phyloP scores from a whole-genome alignment of 2,329 filamentous ascomycete genomes.

The Knufia fluminis region DNA sequence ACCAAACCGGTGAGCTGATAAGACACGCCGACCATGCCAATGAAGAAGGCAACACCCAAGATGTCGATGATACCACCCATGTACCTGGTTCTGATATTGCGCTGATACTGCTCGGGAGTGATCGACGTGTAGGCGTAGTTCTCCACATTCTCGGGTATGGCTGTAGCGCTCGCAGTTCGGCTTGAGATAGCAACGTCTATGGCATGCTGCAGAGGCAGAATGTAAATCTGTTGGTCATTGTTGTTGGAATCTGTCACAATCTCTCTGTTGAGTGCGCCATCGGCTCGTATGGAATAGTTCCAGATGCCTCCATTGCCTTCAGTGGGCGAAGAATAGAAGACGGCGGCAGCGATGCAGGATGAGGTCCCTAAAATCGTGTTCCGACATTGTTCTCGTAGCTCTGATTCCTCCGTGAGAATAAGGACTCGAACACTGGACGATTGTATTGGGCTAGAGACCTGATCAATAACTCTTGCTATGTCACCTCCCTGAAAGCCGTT shows the following conservation, averaged over 20 bases:
- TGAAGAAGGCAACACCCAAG: conserved; percentile 68
- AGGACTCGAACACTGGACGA: conserved; percentile 48
- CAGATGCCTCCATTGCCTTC: conserved; percentile 60
- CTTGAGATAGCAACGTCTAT: conserved; percentile 60
- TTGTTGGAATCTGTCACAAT: conserved; percentile 55
- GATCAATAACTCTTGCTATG: conserved; percentile 61
- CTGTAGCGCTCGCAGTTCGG: conserved; percentile 30
- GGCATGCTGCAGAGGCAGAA: conserved; percentile 68
- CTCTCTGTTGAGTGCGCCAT: conserved; percentile 57
- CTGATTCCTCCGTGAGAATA: conserved; percentile 45
- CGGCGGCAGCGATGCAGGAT: conserved; percentile 61
- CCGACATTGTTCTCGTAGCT: conserved; percentile 54
- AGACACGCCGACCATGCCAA: conserved; percentile 68
- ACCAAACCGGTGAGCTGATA: conserved; percentile 84
- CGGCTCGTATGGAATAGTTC: conserved; percentile 79
- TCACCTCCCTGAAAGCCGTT: conserved; percentile 59
- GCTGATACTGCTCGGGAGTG: conserved; percentile 57
- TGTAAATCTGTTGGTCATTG: conserved; percentile 70
- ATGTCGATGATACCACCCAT: conserved; percentile 66
- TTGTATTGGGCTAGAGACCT: conserved; percentile 50
- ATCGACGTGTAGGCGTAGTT: conserved; percentile 70
- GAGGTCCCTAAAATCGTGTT: conserved; percentile 59
- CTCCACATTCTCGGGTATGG: conserved; percentile 36
- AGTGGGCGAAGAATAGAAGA: conserved; percentile 65
- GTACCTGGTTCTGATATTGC: conserved; percentile 58